These are phyloP conservation scores for Alopecurus myosuroides DNA, from an alignment of 176 grass and related monocot species.

Conservation along the genomic window DNA sequence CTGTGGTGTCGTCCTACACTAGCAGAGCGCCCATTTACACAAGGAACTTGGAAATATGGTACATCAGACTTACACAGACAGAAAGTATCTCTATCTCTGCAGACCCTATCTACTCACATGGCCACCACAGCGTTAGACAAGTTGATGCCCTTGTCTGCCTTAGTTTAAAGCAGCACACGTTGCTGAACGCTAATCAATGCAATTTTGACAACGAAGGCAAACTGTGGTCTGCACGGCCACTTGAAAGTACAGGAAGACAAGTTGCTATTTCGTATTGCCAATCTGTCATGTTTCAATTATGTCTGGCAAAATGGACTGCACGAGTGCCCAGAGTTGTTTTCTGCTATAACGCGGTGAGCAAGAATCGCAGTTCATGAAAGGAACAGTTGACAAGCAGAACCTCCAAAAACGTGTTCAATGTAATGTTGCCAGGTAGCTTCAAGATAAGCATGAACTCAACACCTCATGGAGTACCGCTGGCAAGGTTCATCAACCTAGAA, in stretches of 20 bases:
- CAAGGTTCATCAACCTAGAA: neutral
- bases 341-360: neutral
- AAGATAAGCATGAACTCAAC: constrained; percentile 19
- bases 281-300: constrained; percentile 11
- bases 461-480: neutral
- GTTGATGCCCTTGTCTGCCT: neutral
- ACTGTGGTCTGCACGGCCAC: neutral
- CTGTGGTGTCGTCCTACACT: neutral
- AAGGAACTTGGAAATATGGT: neutral
- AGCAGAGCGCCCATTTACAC: neutral
- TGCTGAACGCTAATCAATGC: neutral
- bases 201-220: neutral
- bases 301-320: neutral
- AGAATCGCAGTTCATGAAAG: neutral
- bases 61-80: neutral
- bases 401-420: neutral
- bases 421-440: neutral
- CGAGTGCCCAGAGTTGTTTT: neutral
- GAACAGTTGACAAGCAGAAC: neutral
- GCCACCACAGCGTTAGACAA: neutral
- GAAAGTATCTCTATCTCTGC: neutral
- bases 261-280: neutral
- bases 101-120: neutral
- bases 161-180: neutral
- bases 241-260: constrained; percentile 1